These are phyloP conservation scores for Rhodotorula kratochvilovae DNA, from an alignment of 768 basidiomycete species.

Conservation along the genomic window DNA sequence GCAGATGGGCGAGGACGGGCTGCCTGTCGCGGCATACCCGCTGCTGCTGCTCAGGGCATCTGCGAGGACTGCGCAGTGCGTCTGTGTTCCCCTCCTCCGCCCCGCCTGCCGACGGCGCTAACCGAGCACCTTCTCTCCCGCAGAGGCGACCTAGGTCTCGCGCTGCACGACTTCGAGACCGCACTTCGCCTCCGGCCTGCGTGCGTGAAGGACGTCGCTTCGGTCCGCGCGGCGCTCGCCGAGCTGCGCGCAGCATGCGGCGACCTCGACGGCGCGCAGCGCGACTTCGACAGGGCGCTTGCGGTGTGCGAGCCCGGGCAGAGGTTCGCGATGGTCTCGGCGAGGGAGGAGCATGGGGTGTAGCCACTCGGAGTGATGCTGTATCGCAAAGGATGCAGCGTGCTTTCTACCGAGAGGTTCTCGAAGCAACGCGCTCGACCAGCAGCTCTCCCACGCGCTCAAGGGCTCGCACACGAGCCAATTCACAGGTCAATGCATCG, in stretches of 20 bases:
- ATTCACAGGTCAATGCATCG: too few species aligned
- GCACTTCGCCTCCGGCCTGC: constrained; percentile 6
- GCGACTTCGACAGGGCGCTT: constrained; percentile 20
- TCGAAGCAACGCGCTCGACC: too few species aligned
- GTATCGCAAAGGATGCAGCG: too few species aligned
- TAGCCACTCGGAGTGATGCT: neutral
- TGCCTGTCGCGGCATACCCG: constrained; percentile 1
- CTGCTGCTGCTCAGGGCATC: constrained; percentile 15
- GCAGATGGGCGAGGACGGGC: neutral
- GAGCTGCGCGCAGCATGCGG: constrained; percentile 17
- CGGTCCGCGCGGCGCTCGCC: constrained; percentile 8
- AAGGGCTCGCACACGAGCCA: too few species aligned
- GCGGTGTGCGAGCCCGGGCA: constrained; percentile 1
- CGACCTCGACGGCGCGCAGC: constrained; percentile 5
- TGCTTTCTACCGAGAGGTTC: too few species aligned
- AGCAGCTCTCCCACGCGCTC: too few species aligned
- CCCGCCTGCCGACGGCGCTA: neutral
- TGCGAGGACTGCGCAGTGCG: constrained; percentile 11
- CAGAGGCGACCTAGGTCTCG: constrained; percentile 22
- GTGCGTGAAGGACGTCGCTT: constrained; percentile 1
- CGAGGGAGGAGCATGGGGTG: neutral
- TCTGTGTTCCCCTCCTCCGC: neutral
- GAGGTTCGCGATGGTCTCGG: neutral
- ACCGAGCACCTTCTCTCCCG: fast-evolving
- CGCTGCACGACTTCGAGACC: constrained; percentile 18